Base-by-base conservation (phyloP, 1,284 basidiomycete species). In the Tylopilus orsonianus region DNA sequence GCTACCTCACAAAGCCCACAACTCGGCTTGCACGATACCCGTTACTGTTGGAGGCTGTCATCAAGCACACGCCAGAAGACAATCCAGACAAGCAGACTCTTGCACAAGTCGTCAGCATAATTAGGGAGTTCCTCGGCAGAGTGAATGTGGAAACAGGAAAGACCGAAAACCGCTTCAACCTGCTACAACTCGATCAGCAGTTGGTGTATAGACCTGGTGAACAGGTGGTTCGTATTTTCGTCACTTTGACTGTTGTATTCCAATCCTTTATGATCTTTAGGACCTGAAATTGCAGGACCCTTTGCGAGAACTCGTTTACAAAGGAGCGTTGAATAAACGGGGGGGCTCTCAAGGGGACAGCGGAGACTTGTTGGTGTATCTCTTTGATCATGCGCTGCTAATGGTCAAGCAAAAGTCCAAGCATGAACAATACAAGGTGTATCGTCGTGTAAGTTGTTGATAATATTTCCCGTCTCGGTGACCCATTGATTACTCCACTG, bases 1-100 rank as follows among this genome's bases (percentile, higher is more conserved):
- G 93, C 3, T 99, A 99, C 70, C 76, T 99, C 39, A 99, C 95
- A 12, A 99, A 98, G 68, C 97, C 97, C 1, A 99, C 97, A 1
- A 98, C 97, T 9, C 86, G 97, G 61, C 78, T 99, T 24, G 97
- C 96, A 23, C 79, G 97, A 57, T 99, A 99, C 68, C 97, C 97
- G 9, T 78, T 99, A 1, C 74, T 99, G 12, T 77, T 99, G 24
- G 93, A 93, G 61, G 95, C 93, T 12, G 91, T 98, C 20, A 72
- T 90, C 52, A 99, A 99, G 70, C 87, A 95, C 56, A 99, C 97
- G 1, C 82, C 90, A 0, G 92, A 94, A 19, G 93, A 93, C 60
- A 93, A 86, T 63, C 83, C 87, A 1, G 97, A 99, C 70, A 94
- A 95, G 73, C 72, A 75, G 33, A 74, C 78, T 9, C 72, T 99